These are phyloP conservation scores for Tetraselmis chui DNA, from an alignment of 139 green algal genomes.

Conservation along the genomic window DNA sequence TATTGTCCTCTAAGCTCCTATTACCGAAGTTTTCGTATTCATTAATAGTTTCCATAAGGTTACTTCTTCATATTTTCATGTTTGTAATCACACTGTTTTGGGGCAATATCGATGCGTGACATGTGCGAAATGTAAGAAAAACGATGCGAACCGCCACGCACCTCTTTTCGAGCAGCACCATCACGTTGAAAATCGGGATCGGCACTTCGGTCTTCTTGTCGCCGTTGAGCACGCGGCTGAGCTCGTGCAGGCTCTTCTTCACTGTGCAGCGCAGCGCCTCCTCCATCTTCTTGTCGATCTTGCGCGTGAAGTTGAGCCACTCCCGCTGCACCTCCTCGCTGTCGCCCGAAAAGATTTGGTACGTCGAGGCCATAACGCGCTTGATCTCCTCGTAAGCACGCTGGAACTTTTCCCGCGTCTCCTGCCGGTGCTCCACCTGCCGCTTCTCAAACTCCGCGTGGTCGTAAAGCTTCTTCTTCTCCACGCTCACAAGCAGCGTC, in stretches of 20 bases:
- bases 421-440: constrained; percentile 50
- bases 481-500: constrained; percentile 64
- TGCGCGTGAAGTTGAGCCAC: constrained; percentile 72
- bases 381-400: constrained; percentile 43
- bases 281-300: constrained; percentile 74
- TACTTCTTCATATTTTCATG: too few relatives aligned
- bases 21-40: too few relatives aligned
- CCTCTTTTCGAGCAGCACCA: constrained; percentile 41
- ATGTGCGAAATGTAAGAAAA: too few relatives aligned
- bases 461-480: constrained; percentile 83
- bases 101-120: too few relatives aligned
- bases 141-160: too few relatives aligned
- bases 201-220: constrained; percentile 69
- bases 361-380: constrained; percentile 40
- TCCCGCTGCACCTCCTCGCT: constrained; percentile 77
- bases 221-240: constrained; percentile 73
- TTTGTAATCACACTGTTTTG: too few relatives aligned
- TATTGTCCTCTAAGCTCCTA: too few relatives aligned
- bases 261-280: constrained; percentile 68
- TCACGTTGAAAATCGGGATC: constrained; percentile 69
- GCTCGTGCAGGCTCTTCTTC: constrained; percentile 69
- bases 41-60: too few relatives aligned
- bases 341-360: constrained; percentile 69
- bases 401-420: constrained; percentile 4
- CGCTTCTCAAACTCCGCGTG: constrained; percentile 61